Evolutionary conservation across 2,329 filamentous ascomycete species (phyloP), one percentile per base, ranked within the genome.

Genomic region (Sarocladiaceae sp.): DNA sequence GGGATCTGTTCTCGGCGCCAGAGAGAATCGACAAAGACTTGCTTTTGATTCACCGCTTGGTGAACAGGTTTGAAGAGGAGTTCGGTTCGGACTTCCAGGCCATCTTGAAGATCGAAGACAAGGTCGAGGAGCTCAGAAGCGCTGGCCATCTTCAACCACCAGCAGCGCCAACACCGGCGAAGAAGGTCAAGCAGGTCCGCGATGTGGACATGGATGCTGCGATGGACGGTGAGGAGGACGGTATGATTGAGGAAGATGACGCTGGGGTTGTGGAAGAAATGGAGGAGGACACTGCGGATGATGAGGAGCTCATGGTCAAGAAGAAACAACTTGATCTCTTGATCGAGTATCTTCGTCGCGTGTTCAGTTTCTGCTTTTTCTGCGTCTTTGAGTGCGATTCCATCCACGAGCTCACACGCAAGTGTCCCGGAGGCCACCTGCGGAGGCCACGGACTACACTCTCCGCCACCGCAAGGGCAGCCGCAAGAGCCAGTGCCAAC

Each of bases 341-440:
- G 68, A 94, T 97, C 51, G 94, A 99, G 71, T 99, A 99, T 67
- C 79, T 99, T 54, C 90, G 94, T 50, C 86, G 94, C 15, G 94
- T 99, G 50, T 96, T 95, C 78, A 97, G 94, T 71, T 97, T 99
- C 73, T 99, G 94, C 75, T 97, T 99, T 77, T 99, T 97, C 75
- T 99, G 94, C 67, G 95, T 99, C 4, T 97, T 99, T 60, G 94
- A 99, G 71, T 94, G 91, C 64, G 94, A 99, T 68, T 97, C 93
- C 0, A 86, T 97, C 20, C 94, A 99, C 64, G 94, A 99, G 71
- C 77, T 99, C 58, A 92, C 90, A 36, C 85, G 94, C 54, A 97
- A 99, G 71, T 99, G 94, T 62, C 91, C 94, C 23, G 94, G 94
- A 37, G 94, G 94, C n/a, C 94, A 99, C 75, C 83, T 99, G 56